Evolutionary conservation across 2,329 filamentous ascomycete genomes (phyloP).

Genomic region (Colletotrichum limetticola): DNA sequence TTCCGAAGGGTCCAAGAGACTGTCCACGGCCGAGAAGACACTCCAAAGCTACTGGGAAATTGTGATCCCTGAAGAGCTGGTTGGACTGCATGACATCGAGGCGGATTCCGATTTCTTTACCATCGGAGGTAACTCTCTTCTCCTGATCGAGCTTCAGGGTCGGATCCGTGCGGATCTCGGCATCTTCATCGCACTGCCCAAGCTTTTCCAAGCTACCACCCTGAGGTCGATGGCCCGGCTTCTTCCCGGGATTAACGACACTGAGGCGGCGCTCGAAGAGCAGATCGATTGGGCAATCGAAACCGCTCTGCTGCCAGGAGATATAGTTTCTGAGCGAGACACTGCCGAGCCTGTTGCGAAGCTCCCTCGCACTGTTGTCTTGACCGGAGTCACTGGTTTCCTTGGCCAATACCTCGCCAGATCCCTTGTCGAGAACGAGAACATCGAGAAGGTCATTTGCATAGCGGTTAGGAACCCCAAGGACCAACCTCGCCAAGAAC

Average conservation of each 20-base stretch:
- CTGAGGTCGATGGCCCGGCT: constrained; percentile 47
- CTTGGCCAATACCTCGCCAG: constrained; percentile 36
- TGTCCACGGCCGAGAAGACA: background rate
- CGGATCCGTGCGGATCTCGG: constrained; percentile 44
- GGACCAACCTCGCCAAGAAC: background rate
- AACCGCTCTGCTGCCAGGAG: constrained; percentile 19
- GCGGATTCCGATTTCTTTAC: constrained; percentile 48
- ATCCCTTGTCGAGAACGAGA: constrained; percentile 18
- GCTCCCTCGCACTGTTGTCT: constrained; percentile 19
- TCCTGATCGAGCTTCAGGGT: constrained; percentile 46
- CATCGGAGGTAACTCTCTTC: constrained; percentile 49
- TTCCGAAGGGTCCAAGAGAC: background rate
- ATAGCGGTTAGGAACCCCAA: constrained; percentile 20
- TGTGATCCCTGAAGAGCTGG: background rate
- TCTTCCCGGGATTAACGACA: constrained; percentile 35
- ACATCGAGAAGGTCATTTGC: constrained; percentile 32
- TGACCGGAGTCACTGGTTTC: constrained; percentile 36
- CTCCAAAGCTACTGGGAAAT: background rate
- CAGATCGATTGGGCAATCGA: constrained; percentile 47
- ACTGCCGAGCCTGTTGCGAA: background rate
- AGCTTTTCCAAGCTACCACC: constrained; percentile 48
- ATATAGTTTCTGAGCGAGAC: background rate
- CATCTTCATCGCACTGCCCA: constrained; percentile 40
- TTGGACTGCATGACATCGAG: background rate
- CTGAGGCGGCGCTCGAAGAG: background rate